Percentiles rank a stretch among this genome's conserved stretches.
Conservation (phyloP, 2,329 filamentous ascomycete species). For the Aureobasidium pullulans region DNA sequence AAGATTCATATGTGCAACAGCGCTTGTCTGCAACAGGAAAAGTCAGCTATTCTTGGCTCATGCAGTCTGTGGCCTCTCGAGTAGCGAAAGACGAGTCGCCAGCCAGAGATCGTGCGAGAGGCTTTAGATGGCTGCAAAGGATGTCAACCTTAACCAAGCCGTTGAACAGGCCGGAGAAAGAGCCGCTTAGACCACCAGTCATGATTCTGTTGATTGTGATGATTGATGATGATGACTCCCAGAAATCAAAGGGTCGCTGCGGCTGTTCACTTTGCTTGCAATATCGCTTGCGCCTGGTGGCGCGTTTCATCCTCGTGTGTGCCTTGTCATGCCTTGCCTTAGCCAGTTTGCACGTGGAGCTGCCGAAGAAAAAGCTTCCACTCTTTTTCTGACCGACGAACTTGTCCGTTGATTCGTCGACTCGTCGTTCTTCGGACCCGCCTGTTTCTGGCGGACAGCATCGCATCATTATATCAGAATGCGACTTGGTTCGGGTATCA, state of each 20-base stretch:
- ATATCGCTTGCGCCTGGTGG: conserved; percentile 14
- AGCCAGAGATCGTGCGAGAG: not conserved
- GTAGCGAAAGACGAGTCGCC: not conserved
- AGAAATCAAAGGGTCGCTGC: conserved; percentile 5
- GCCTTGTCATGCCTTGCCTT: conserved; percentile 14
- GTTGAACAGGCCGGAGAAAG: not conserved
- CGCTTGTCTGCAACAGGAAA: not conserved
- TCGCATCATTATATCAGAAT: conserved; percentile 7
- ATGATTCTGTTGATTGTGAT: not conserved
- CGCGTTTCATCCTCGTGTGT: conserved; percentile 13
- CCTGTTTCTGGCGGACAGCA: conserved; percentile 7
- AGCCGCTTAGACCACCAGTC: not conserved
- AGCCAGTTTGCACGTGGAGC: conserved; percentile 12
- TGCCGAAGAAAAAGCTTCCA: conserved; percentile 14
- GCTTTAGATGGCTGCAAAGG: conserved; percentile 1
- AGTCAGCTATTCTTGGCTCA: not conserved
- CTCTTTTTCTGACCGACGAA: not conserved
- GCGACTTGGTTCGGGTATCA: conserved; percentile 8
- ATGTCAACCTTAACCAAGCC: conserved; percentile 4
- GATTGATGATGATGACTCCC: not conserved
- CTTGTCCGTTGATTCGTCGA: conserved; percentile 8
- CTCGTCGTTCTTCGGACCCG: conserved; percentile 2
- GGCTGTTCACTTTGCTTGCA: not conserved
- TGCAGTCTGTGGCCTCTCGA: not conserved
- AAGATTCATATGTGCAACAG: conserved; percentile 2